phyloP scores from a whole-genome alignment of 139 green algal species.

The Trebouxia sp. region DNA sequence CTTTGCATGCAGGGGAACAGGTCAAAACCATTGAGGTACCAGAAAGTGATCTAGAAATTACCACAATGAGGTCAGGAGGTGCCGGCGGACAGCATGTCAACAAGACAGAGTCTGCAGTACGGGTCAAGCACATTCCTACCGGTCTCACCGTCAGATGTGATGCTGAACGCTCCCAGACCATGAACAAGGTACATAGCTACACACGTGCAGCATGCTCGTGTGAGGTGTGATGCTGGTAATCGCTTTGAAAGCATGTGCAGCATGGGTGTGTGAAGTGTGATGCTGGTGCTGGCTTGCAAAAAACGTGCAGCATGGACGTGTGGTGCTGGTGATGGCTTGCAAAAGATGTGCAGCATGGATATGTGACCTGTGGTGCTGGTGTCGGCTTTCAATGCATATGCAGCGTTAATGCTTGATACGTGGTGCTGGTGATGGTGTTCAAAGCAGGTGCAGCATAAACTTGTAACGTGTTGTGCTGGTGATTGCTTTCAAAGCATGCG shows the following conservation, averaged over 20 bases:
- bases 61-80: conserved; percentile 16
- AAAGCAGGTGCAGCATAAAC: too few species aligned
- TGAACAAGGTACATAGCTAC: conserved; percentile 56
- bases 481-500: too few species aligned
- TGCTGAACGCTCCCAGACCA: conserved; percentile 74
- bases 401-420: too few species aligned
- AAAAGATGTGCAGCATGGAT: too few species aligned
- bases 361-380: too few species aligned
- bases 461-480: too few species aligned
- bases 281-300: too few species aligned
- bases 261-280: too few species aligned
- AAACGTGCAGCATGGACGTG: too few species aligned
- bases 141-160: conserved; percentile 86
- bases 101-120: conserved; percentile 94
- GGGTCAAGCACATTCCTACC: conserved; percentile 87
- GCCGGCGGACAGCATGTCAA: conserved; percentile 97
- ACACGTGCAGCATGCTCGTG: background rate
- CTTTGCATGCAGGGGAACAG: conserved; percentile 39
- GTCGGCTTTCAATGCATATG: too few species aligned
- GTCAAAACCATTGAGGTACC: conserved; percentile 57
- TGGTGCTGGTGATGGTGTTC: too few species aligned
- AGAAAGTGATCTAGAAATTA: conserved; percentile 83
- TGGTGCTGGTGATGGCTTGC: too few species aligned
- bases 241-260: background rate
- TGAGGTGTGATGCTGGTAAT: background rate